Base-by-base conservation (phyloP, 148 eudicot species). In the Persicaria maculosa region DNA sequence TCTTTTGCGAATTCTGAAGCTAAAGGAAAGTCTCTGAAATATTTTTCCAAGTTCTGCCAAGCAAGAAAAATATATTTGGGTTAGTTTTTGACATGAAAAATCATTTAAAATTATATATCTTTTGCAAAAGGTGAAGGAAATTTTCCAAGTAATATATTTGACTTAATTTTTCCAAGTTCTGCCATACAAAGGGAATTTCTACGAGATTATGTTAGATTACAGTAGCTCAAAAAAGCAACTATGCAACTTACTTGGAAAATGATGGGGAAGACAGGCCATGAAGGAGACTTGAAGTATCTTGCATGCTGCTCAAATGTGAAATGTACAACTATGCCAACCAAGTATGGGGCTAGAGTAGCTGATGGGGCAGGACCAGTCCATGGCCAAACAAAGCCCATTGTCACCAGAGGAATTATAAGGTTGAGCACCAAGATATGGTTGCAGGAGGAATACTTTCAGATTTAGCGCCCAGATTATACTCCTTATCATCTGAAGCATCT, bases 311-410 rank as follows among this genome's bases (percentile, higher is more conserved):
- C 97, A 64, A 95, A 95, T 46, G 96, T 90, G 76, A 88, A 92
- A 80, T 92, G 98, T 46, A 95, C 93, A 79, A 95, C 89, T 48
- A 95, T 92, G 50, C 98, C 98, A 76, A 95, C 98, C 85, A 95
- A 90, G 81, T 95, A 95, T n/a, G 98, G 98, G 71, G 98, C 97
- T 45, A 95, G 91, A 75, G 98, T 88, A 82, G 98, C 98, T 47
- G 98, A 94, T 76, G 98, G 97, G 25, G 98, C 98, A 47, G 98
- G 98, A 48, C 98, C 98, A 58, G 97, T 95, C 97, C 98, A 95
- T 7, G 98, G 98, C 98, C 97, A 95, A 67, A 95, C 98, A 79
- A 86, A 88, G 48, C 98, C 98, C 98, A 95, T 95, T 44, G 98
- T 95, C 68, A 92, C 93, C 91, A 92, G 80, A 46, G 98, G 97